Base-by-base conservation (phyloP, 371 early-diverging fungal species). In the Blakeslea trispora region DNA sequence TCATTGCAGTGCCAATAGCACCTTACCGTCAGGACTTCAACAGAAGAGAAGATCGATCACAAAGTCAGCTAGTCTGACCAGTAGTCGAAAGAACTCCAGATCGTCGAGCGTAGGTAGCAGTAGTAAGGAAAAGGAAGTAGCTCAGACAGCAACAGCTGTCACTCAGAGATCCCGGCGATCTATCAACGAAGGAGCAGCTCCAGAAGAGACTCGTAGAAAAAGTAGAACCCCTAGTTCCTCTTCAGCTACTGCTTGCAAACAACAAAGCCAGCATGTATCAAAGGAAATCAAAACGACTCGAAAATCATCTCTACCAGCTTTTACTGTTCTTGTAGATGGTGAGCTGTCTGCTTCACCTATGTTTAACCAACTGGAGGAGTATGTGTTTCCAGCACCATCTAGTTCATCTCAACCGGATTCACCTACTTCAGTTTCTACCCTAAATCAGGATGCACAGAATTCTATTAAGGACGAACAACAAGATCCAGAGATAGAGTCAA, bases 121-220 rank as follows among this genome's bases (percentile, higher is more conserved):
- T 64, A 7, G 61, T 57, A 31, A 82, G 76, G 50, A 84, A 83
- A 49, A 71, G 84, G 9, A 88, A 81, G 59, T 60, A 82, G 41
- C 59, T 59, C 11, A 63, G 48, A 45, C 56, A 2, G 65, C 56
- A 17, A 52, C 53, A 11, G 59, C 55, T 15, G 34, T 54, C 37
- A 14, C 37, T 14, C 65, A 55, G 35, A 43, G 35, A 14, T 56
- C 57, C 0, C 35, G 46, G 32, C 39, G 11, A 19, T 59, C 59
- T 5, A 10, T 55, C 7, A 21, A 17, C 10, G 61, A 61, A 11
- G 61, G 50, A n/a, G n/a, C 18, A 14, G n/a, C 17, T 10, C 35
- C 24, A 13, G 5, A 19, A 19, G 53, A 53, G 15, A 53, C 7
- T 37, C 9, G 37, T 14, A 37, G 37, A 14, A 37, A 37, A 37